Evolutionary conservation across 768 basidiomycete genomes (phyloP).

Genomic region (Pisolithus orientalis): DNA sequence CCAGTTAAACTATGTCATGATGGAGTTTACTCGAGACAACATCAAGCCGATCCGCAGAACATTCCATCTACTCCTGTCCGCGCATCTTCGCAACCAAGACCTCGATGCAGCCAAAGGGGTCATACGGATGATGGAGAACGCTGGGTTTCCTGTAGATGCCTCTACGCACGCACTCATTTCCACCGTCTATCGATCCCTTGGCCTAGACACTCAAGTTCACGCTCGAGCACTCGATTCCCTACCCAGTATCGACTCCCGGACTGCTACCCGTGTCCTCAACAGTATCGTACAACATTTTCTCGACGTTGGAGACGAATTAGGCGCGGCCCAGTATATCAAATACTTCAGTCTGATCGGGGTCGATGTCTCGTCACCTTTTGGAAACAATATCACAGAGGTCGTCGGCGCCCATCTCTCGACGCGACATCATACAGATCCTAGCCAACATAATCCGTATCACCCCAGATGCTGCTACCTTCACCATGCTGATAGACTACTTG

Average conservation of each 20-base stretch:
- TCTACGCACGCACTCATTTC: conserved; percentile 57
- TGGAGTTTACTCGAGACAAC: conserved; percentile 42
- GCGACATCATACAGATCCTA: not conserved
- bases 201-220: conserved; percentile 50
- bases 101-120: conserved; percentile 46
- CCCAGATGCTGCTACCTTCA: conserved; percentile 57
- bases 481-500: conserved; percentile 54
- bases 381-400: conserved; percentile 24
- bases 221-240: conserved; percentile 44
- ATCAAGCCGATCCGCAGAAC: conserved; percentile 54
- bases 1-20: conserved; percentile 38
- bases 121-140: conserved; percentile 51
- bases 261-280: conserved; percentile 58
- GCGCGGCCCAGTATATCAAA: conserved; percentile 42
- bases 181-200: conserved; percentile 52
- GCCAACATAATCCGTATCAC: conserved; percentile 12
- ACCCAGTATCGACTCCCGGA: conserved; percentile 30
- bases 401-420: conserved; percentile 20
- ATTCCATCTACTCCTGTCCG: conserved; percentile 62
- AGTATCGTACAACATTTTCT: conserved; percentile 58
- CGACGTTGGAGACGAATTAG: conserved; percentile 44
- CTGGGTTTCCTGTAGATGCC: conserved; percentile 47
- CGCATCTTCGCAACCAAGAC: conserved; percentile 64
- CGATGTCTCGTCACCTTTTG: conserved; percentile 8
- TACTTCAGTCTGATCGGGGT: conserved; percentile 36